Evolutionary conservation across 75 land plant species (phyloP).

Genomic region (Sequoia sempervirens): DNA sequence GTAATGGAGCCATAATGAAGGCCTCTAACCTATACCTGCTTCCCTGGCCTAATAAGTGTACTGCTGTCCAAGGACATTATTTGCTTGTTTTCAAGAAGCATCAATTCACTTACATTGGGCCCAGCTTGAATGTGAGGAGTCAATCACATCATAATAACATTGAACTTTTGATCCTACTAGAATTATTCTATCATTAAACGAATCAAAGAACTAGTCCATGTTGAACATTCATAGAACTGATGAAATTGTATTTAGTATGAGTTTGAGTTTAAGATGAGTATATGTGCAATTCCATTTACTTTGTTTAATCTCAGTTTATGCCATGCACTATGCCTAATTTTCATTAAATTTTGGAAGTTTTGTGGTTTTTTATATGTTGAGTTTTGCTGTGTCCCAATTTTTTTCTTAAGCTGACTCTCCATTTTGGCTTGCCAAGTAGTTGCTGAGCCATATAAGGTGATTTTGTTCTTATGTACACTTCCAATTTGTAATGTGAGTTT

Average conservation of each 20-base stretch:
- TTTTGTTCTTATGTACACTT: neutral
- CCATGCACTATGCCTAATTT: neutral
- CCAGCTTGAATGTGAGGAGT: neutral
- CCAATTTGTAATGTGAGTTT: neutral
- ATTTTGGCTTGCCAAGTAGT: neutral
- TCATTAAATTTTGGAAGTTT: neutral
- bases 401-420: neutral
- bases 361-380: neutral
- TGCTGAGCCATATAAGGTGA: neutral
- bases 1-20: too few species aligned
- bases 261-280: neutral
- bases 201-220: neutral
- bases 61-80: neutral
- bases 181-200: too few species aligned
- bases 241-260: neutral
- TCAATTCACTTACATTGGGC: neutral
- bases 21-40: too few species aligned
- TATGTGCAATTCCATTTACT: neutral
- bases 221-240: neutral
- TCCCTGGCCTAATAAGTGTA: too few species aligned
- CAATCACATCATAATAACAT: neutral
- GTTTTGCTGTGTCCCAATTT: neutral
- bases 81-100: neutral
- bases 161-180: neutral
- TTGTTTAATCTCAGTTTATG: neutral